A percentile compares a stretch with the other conserved stretches of the same genome.
Conservation (phyloP, 305 asterid species). For the Solanum hybrid region DNA sequence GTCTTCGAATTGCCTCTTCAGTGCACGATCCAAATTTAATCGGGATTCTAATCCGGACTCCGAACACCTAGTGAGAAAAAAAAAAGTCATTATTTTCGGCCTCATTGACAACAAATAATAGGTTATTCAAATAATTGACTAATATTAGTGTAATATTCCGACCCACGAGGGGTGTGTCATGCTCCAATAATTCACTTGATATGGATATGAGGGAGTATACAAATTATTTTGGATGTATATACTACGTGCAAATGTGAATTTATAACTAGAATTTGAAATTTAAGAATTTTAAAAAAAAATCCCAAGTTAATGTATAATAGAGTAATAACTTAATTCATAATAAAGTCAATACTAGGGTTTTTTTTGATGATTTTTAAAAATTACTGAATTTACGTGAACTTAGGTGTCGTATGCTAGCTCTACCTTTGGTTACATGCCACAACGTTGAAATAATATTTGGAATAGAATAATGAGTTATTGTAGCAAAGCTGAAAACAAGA, state of each 20-base stretch:
- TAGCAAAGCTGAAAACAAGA: background rate
- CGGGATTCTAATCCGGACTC: rapidly evolving
- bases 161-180: background rate
- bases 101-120: background rate
- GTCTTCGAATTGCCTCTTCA: background rate
- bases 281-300: background rate
- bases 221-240: background rate
- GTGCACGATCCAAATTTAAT: too few relatives aligned
- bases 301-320: background rate
- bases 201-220: background rate
- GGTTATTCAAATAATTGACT: background rate
- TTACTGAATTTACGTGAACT: background rate
- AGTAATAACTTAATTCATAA: background rate
- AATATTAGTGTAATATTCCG: background rate
- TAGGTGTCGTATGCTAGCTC: background rate
- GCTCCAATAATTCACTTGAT: background rate
- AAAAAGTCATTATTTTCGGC: background rate
- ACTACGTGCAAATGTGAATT: background rate
- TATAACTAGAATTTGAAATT: background rate
- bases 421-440: background rate
- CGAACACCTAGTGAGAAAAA: background rate
- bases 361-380: background rate
- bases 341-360: background rate
- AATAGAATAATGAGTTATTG: background rate
- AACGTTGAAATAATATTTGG: background rate